Conservation (phyloP, 352 stramenopile genomes). For the Poterioochromonas sp. region DNA sequence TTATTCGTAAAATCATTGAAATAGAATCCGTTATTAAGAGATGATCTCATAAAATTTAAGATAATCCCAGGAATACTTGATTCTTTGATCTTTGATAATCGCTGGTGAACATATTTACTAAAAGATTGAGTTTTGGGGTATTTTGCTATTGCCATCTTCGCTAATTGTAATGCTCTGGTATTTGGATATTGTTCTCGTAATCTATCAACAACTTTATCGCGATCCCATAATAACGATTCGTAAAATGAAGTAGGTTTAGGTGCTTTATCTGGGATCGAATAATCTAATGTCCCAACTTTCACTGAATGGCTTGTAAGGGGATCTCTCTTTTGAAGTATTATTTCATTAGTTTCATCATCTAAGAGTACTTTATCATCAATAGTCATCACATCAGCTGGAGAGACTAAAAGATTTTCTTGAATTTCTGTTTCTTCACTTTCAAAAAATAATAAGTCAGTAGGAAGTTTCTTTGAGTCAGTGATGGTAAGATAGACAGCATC, state of each 20-base stretch:
- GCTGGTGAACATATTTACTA: not conserved
- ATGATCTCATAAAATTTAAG: not conserved
- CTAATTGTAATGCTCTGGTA: not conserved
- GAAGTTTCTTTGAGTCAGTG: too few relatives aligned
- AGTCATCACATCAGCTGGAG: not conserved
- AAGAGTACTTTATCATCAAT: not conserved
- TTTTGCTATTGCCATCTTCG: not conserved
- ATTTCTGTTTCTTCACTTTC: too few relatives aligned
- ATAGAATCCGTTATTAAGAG: not conserved
- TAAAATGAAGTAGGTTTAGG: not conserved
- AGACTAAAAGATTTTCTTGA: too few relatives aligned
- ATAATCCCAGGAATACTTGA: not conserved
- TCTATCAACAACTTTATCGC: not conserved
- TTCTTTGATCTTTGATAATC: not conserved
- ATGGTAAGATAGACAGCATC: too few relatives aligned
- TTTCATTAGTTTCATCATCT: not conserved
- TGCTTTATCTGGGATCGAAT: not conserved
- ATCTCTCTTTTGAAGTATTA: not conserved
- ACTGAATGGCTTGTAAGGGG: not conserved
- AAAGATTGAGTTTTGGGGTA: not conserved
- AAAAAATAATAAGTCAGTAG: too few relatives aligned
- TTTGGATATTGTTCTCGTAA: not conserved
- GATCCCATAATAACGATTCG: not conserved
- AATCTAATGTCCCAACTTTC: not conserved
- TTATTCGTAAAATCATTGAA: not conserved